These are phyloP conservation scores for Eutrema heterophyllum DNA, from an alignment of 345 rosid species.

Conservation along the genomic window DNA sequence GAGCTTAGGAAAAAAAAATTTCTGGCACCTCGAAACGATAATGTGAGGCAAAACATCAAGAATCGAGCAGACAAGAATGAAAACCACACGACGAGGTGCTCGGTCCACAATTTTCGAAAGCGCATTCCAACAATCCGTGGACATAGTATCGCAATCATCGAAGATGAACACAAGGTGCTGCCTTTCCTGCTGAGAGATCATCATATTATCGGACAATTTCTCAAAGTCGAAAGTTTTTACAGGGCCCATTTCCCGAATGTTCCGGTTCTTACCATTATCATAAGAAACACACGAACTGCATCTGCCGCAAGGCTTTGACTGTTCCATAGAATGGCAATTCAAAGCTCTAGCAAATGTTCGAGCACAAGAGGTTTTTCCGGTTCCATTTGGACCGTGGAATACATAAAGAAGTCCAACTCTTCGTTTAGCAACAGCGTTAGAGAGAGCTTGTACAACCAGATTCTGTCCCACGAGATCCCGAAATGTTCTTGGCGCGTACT, in stretches of 20 bases:
- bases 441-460: constrained; percentile 81
- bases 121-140: constrained; percentile 78
- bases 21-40: constrained; percentile 89
- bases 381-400: constrained; percentile 94
- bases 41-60: constrained; percentile 93
- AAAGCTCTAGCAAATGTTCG: constrained; percentile 85
- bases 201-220: constrained; percentile 52
- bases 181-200: constrained; percentile 42
- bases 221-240: constrained; percentile 70
- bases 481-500: constrained; percentile 72
- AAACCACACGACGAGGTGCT: constrained; percentile 73
- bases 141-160: constrained; percentile 76
- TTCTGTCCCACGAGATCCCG: constrained; percentile 83
- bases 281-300: constrained; percentile 76
- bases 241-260: constrained; percentile 79
- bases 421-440: constrained; percentile 65
- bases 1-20: constrained; percentile 89
- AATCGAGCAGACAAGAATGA: constrained; percentile 79
- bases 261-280: constrained; percentile 64
- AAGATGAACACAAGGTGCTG: constrained; percentile 71
- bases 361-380: constrained; percentile 95
- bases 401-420: constrained; percentile 89
- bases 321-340: constrained; percentile 75
- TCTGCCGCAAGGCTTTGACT: constrained; percentile 71
- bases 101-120: constrained; percentile 77